These are phyloP conservation scores for Fomes fomentarius DNA, from an alignment of 1,284 basidiomycete species.

Conservation along the genomic window DNA sequence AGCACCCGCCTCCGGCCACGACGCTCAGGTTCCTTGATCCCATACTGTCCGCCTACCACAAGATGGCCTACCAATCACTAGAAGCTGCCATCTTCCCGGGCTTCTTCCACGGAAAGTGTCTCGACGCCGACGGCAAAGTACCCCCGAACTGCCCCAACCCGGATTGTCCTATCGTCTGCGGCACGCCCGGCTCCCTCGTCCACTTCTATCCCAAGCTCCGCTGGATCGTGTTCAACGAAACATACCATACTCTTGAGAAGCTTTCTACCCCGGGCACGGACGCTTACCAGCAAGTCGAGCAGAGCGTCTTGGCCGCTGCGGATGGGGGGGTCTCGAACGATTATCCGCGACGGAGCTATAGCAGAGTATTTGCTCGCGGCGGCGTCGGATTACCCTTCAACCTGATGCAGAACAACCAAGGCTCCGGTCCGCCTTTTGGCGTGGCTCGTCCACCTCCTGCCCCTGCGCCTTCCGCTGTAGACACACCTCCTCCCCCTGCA, in stretches of 20 bases:
- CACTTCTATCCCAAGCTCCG: conserved; percentile 61
- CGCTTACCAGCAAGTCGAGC: conserved; percentile 45
- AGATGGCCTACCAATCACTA: conserved; percentile 46
- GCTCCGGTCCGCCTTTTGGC: background rate
- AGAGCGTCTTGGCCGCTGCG: conserved; percentile 38
- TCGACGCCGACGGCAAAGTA: conserved; percentile 53
- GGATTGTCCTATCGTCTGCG: conserved; percentile 74
- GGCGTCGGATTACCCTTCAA: conserved; percentile 6
- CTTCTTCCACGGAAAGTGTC: conserved; percentile 77
- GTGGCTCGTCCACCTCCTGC: background rate
- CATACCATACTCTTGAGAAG: conserved; percentile 38
- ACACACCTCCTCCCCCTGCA: background rate
- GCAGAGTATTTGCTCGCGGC: conserved; percentile 11
- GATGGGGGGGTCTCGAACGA: conserved; percentile 1
- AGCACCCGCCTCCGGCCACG: conserved; percentile 35
- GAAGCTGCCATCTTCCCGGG: conserved; percentile 59
- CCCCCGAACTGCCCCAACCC: conserved; percentile 77
- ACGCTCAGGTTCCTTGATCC: conserved; percentile 47
- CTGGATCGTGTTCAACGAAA: conserved; percentile 52
- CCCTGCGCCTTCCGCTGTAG: background rate
- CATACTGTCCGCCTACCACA: conserved; percentile 48
- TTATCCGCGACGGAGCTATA: conserved; percentile 9
- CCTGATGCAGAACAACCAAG: conserved; percentile 9
- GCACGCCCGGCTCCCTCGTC: conserved; percentile 77
- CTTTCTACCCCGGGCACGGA: conserved; percentile 41